Percentiles rank a stretch among this genome's conserved stretches.
Conservation (phyloP, 805 yeast species). For the Cyberlindnera euphorbiiphila region DNA sequence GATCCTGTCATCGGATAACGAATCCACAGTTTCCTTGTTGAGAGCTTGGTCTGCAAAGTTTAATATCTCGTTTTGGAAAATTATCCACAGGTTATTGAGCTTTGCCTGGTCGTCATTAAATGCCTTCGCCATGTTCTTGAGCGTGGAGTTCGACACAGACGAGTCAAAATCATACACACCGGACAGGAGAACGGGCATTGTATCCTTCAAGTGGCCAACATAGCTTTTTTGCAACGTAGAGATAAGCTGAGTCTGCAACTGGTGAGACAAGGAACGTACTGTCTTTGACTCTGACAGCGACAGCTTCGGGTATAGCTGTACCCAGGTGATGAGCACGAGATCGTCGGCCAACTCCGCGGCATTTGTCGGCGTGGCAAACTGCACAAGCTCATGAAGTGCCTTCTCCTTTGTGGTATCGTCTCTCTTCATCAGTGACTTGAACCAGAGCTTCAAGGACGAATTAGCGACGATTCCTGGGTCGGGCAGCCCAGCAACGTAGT, state of each 20-base stretch:
- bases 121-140: constrained; percentile 42
- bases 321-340: constrained; percentile 58
- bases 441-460: constrained; percentile 53
- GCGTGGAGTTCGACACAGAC: constrained; percentile 49
- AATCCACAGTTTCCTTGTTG: constrained; percentile 51
- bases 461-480: constrained; percentile 52
- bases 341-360: constrained; percentile 43
- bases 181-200: constrained; percentile 68
- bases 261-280: constrained; percentile 62
- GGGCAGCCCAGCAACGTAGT: constrained; percentile 75
- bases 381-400: constrained; percentile 55
- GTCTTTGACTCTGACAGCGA: constrained; percentile 65
- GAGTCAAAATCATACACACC: constrained; percentile 72
- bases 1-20: constrained; percentile 73
- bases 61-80: constrained; percentile 54
- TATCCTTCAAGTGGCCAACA: constrained; percentile 63
- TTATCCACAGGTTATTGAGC: constrained; percentile 53
- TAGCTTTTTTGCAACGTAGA: constrained; percentile 48
- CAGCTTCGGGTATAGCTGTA: constrained; percentile 78
- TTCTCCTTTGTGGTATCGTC: constrained; percentile 85
- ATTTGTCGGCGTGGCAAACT: constrained; percentile 26
- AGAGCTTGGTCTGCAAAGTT: constrained; percentile 51
- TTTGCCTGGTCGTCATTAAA: constrained; percentile 56
- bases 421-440: constrained; percentile 72
- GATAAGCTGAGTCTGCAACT: constrained; percentile 56